phyloP scores from a whole-genome alignment of 352 stramenopile species.

The Albugo candida region DNA sequence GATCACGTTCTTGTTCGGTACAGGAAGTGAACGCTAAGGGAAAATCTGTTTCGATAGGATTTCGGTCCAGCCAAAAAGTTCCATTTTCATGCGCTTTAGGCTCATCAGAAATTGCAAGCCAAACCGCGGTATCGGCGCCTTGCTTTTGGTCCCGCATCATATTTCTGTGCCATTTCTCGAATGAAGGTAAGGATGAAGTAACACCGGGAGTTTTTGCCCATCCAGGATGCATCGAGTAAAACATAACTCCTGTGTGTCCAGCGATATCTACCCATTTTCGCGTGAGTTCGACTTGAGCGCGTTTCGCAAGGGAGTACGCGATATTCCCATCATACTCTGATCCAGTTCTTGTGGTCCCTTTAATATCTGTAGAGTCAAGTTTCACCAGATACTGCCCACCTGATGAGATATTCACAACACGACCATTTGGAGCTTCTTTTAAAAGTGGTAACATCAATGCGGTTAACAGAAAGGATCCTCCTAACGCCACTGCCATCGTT shows the following conservation, averaged over 20 bases:
- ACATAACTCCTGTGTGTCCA: constrained; percentile 15
- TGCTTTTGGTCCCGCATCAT: constrained; percentile 28
- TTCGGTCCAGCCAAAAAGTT: constrained; percentile 25
- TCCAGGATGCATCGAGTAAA: constrained; percentile 29
- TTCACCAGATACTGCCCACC: constrained; percentile 23
- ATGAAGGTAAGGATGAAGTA: constrained; percentile 16
- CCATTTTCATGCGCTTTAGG: constrained; percentile 13
- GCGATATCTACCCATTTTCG: constrained; percentile 20
- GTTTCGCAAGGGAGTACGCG: constrained; percentile 26
- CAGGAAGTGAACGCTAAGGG: constrained; percentile 18
- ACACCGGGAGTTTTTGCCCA: constrained; percentile 27
- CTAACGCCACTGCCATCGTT: constrained; percentile 21
- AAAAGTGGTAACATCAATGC: constrained; percentile 23
- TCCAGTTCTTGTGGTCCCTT: constrained; percentile 11
- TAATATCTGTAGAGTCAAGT: constrained; percentile 14
- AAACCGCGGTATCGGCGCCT: constrained; percentile 24
- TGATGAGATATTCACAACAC: constrained; percentile 31
- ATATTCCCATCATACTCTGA: constrained; percentile 14
- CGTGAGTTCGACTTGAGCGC: constrained; percentile 25
- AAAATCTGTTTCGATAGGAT: constrained; percentile 21
- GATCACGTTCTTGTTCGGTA: constrained; percentile 18
- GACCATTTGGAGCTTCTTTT: constrained; percentile 16
- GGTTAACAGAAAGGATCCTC: constrained; percentile 25
- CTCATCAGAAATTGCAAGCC: constrained; percentile 24
- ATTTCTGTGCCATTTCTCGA: constrained; percentile 15